Base-by-base conservation (phyloP, 257 asterid genomes). In the Osmanthus fragrans region DNA sequence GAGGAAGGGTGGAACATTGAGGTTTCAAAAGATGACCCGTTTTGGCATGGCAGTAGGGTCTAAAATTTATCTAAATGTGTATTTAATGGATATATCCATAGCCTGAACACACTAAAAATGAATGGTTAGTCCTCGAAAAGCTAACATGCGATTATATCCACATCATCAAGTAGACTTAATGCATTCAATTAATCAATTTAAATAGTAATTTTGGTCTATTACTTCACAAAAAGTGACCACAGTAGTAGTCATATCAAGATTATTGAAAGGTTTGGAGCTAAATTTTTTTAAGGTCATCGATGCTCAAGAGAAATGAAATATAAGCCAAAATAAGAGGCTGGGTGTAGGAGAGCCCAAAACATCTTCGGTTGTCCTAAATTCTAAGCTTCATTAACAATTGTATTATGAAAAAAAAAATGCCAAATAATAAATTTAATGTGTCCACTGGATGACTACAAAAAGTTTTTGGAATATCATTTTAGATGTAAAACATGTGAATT, bases 381-480 rank as follows among this genome's bases (percentile, higher is more conserved):
- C 33, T 23, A 25, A 63, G 33, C 69, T 63, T 63, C 69, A 10
- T 63, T 15, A 47, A 47, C 56, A 47, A 47, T 13, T 47, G 56
- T 3, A 13, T 47, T 47, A 47, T 47, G 51, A 25, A 23, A 71
- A 23, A 71, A 23, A 71, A 71, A 11, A 23, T 25, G 21, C 7
- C 51, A 80, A 21, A 63, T 19, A 68, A 36, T 67, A 0, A 30
- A 23, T 18, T 13, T 15, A 33, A 16, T 49, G 73, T 70, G n/a
- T 64, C 78, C 72, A 67, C 54, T 34, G 42, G 72, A 69, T 51
- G 51, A 74, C 27, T 45, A 21, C 5, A 72, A 29, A 36, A 63
- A 13, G 7, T 58, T 1, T 72, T 66, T 32, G 11, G 36, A 4
- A 34, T 34, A 71, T 47, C 34, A 12, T 47, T 29, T 34, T 51